Base-by-base conservation (phyloP, 2,329 filamentous ascomycete genomes). In the Aspergillus tanneri region DNA sequence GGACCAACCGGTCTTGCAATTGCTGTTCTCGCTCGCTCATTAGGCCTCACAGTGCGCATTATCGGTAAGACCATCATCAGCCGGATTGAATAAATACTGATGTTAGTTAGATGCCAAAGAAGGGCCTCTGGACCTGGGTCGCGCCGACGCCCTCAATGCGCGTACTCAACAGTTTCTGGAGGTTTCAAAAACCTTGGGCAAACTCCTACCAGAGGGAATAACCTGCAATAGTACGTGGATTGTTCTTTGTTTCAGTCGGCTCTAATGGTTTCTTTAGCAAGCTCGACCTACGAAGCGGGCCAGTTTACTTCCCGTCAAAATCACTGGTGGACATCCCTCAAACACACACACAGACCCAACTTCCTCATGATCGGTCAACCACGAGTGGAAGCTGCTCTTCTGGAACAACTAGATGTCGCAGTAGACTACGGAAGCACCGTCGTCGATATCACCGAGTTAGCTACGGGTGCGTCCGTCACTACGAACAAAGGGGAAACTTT, bases 351-450 rank as follows among this genome's bases (percentile, higher is more conserved):
- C 19, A 24, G 44, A 5, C 44, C 44, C 11, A 46, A 46, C 14
- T 46, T 46, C 8, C 44, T 46, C 19, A 46, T 46, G 36, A 40
- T 46, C 18, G 44, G 44, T 12, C 44, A 46, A 22, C 23, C 44
- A 9, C 19, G 36, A 5, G 44, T 46, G 3, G 44, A 46, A 12
- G 44, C 37, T 6, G 35, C 35, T 21, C 36, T 46, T 6, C 42
- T 36, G 5, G 30, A 37, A 7, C 42, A 44, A 28, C 23, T 44
- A 3, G 42, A 44, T 8, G 22, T 37, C 11, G 14, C 42, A 2
- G 32, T 44, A 12, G 32, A 44, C 27, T 44, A 44, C n/a, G 16
- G 21, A 2, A 14, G 27, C 21, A 32, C 8, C 1, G 42, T 44
- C 3, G 12, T 35, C 5, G 30, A 12, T 4, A 24, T 44, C 23